Conservation (phyloP, 139 green algal genomes). For the Trebouxia sp. region DNA sequence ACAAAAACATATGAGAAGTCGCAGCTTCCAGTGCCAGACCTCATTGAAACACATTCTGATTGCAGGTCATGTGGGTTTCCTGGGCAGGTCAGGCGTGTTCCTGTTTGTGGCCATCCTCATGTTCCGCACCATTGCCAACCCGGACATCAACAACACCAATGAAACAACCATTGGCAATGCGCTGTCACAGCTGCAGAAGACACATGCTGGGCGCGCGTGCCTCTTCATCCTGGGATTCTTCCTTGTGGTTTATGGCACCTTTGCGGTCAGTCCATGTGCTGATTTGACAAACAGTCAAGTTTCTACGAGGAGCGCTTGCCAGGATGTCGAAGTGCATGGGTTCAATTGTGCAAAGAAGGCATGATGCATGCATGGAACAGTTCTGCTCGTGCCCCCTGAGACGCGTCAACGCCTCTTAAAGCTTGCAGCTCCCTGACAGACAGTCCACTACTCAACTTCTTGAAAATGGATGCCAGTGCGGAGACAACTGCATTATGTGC, state of each 20-base stretch:
- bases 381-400: no score
- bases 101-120: constrained; percentile 33
- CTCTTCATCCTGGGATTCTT: constrained; percentile 32
- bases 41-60: not conserved
- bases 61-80: constrained; percentile 19
- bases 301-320: no score
- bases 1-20: not conserved
- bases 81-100: constrained; percentile 22
- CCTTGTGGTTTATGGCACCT: constrained; percentile 30
- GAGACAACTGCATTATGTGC: no score
- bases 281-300: no score
- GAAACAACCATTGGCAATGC: constrained; percentile 31
- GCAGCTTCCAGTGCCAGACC: not conserved
- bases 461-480: no score
- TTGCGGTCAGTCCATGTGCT: not conserved
- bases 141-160: not conserved
- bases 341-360: no score
- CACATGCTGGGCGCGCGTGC: not conserved
- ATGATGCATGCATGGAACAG: no score
- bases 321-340: no score
- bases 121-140: constrained; percentile 21
- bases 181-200: constrained; percentile 23
- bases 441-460: no score
- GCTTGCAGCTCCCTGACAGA: no score
- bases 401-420: no score